phyloP scores from a whole-genome alignment of 495 filamentous ascomycete genomes.

The Podospora anserina region DNA sequence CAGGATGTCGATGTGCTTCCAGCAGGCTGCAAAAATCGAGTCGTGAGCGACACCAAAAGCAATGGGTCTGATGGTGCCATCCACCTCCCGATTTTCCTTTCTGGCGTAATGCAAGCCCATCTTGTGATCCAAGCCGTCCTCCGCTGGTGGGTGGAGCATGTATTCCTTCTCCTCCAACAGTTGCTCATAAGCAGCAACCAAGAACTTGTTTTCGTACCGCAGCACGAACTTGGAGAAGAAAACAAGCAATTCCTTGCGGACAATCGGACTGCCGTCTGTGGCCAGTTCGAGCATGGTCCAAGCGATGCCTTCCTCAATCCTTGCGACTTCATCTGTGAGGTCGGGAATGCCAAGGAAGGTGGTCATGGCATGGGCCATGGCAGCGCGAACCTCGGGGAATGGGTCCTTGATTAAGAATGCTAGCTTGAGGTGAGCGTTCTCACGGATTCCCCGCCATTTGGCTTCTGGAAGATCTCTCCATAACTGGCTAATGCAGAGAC shows the following conservation, averaged over 20 bases:
- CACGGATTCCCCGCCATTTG: constrained; percentile 88
- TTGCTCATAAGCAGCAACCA: constrained; percentile 90
- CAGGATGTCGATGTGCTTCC: constrained; percentile 87
- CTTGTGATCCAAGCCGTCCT: constrained; percentile 54
- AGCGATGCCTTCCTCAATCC: constrained; percentile 84
- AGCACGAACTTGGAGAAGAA: constrained; percentile 91
- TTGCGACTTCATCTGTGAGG: constrained; percentile 82
- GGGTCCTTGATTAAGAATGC: constrained; percentile 79
- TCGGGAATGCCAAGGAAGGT: constrained; percentile 93
- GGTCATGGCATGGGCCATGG: constrained; percentile 88
- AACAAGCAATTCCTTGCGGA: constrained; percentile 86
- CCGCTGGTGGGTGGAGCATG: constrained; percentile 45
- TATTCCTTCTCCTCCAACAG: constrained; percentile 78
- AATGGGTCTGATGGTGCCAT: constrained; percentile 48
- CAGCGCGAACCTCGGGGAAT: constrained; percentile 90
- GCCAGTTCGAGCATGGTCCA: constrained; percentile 81
- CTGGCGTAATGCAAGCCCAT: constrained; percentile 55
- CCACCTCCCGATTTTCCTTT: constrained; percentile 46
- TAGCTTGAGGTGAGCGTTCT: constrained; percentile 72
- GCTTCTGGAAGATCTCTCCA: constrained; percentile 89
- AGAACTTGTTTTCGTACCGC: constrained; percentile 86
- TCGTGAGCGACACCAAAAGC: constrained; percentile 68
- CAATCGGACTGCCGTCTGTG: constrained; percentile 86
- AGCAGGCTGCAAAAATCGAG: constrained; percentile 85
- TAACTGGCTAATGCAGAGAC: constrained; percentile 90